These are phyloP conservation scores for Neofusicoccum ribis DNA, from an alignment of 2,329 filamentous ascomycete genomes.

Conservation along the genomic window DNA sequence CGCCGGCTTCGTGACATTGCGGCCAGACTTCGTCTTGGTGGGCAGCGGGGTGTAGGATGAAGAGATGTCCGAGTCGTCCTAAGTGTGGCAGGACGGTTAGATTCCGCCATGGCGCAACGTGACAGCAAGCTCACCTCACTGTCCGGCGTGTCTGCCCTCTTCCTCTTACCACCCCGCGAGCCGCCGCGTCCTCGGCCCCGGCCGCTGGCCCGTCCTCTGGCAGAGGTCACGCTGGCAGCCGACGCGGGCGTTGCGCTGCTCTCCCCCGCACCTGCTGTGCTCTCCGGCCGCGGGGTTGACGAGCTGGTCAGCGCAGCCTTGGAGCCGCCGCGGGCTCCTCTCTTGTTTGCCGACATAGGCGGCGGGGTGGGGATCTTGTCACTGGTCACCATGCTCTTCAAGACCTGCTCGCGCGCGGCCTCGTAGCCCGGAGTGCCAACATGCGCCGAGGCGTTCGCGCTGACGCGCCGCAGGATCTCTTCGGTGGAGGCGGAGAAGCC, in stretches of 20 bases:
- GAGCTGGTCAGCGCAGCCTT: constrained; percentile 24
- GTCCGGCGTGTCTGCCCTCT: constrained; percentile 38
- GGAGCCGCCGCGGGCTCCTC: constrained; percentile 32
- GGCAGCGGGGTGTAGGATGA: constrained; percentile 55
- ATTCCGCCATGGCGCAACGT: constrained; percentile 4
- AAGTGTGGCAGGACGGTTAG: constrained; percentile 7
- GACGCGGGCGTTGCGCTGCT: constrained; percentile 21
- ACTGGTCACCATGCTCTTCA: constrained; percentile 48
- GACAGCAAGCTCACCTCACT: constrained; percentile 33
- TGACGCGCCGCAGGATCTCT: constrained; percentile 42
- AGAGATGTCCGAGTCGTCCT: constrained; percentile 42
- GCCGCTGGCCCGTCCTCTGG: constrained; percentile 39
- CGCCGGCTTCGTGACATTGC: constrained; percentile 67
- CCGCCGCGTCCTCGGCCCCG: constrained; percentile 40
- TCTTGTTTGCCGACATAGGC: constrained; percentile 32
- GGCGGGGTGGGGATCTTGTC: constrained; percentile 43
- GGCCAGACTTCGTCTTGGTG: constrained; percentile 73
- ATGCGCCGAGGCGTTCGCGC: constrained; percentile 35
- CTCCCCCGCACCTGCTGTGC: constrained; percentile 28
- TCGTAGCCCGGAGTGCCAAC: constrained; percentile 44
- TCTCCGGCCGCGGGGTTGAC: constrained; percentile 36
- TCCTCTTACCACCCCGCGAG: constrained; percentile 40
- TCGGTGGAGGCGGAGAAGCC: constrained; percentile 41
- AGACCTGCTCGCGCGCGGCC: constrained; percentile 47
- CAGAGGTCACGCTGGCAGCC: constrained; percentile 27